Conservation (phyloP, 805 yeast species). For the Yarrowia phangngaensis region DNA sequence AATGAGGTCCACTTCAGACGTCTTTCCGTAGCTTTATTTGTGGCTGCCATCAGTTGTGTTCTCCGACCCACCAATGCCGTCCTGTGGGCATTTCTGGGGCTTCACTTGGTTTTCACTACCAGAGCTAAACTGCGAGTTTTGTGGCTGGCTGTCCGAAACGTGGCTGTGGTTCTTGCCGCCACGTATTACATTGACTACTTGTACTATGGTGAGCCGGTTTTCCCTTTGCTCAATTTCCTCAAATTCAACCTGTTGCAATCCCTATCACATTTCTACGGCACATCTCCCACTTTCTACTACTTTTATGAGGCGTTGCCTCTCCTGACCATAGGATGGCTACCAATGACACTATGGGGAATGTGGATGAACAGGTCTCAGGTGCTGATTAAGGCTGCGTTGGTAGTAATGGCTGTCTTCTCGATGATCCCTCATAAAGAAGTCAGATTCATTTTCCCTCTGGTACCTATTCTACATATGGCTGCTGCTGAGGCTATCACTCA, state of each 20-base stretch:
- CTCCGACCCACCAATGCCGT: slow-evolving; percentile 81
- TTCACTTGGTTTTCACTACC: slow-evolving; percentile 30
- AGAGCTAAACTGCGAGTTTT: slow-evolving; percentile 29
- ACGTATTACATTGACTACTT: slow-evolving; percentile 52
- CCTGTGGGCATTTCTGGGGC: slow-evolving; percentile 68
- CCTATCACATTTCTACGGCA: slow-evolving; percentile 78
- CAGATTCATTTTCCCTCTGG: slow-evolving; percentile 79
- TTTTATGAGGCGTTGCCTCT: slow-evolving; percentile 78
- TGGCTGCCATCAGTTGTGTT: slow-evolving; percentile 62
- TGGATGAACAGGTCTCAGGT: slow-evolving; percentile 32
- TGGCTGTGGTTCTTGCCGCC: slow-evolving; percentile 38
- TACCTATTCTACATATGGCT: slow-evolving; percentile 63
- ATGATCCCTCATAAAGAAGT: slow-evolving; percentile 80
- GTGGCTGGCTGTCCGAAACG: slow-evolving; percentile 32
- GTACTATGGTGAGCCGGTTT: slow-evolving; percentile 51
- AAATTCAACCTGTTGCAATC: slow-evolving; percentile 74
- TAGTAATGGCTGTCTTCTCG: slow-evolving; percentile 58
- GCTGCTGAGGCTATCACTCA: slow-evolving; percentile 44
- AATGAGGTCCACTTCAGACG: slow-evolving; percentile 31
- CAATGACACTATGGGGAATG: slow-evolving; percentile 53
- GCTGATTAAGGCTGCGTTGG: slow-evolving; percentile 37
- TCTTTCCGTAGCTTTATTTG: slow-evolving; percentile 43
- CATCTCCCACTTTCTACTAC: slow-evolving; percentile 81
- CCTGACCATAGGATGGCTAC: slow-evolving; percentile 60
- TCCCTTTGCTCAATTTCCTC: slow-evolving; percentile 67